Conservation (phyloP, 1,139 yeast genomes). For the Kodamaea derodonti region DNA sequence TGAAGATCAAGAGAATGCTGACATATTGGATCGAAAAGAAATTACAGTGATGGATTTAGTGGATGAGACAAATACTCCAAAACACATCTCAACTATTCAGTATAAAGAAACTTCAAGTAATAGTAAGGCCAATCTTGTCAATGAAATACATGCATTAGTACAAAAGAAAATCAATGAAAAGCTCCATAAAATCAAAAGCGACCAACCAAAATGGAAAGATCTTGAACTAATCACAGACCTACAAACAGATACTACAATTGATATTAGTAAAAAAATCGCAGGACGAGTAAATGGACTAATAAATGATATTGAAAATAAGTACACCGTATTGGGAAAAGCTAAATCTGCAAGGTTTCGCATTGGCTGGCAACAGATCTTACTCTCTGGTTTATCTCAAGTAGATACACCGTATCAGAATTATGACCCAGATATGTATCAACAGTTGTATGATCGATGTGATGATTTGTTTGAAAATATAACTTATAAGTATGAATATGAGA, state of each 20-base stretch:
- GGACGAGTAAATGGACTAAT: constrained; percentile 16
- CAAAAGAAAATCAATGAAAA: constrained; percentile 25
- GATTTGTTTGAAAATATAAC: constrained; percentile 18
- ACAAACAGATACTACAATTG: constrained; percentile 15
- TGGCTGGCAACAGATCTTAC: constrained; percentile 29
- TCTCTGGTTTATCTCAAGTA: constrained; percentile 18
- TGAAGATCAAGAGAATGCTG: constrained; percentile 1
- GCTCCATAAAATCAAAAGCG: constrained; percentile 4
- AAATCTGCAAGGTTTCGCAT: constrained; percentile 3
- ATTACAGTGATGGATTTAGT: not conserved
- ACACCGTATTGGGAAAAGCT: constrained; percentile 3
- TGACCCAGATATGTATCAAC: constrained; percentile 11
- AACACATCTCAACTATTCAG: constrained; percentile 1
- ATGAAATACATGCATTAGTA: constrained; percentile 38
- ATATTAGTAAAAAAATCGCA: constrained; percentile 21
- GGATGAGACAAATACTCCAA: constrained; percentile 7
- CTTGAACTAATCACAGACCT: constrained; percentile 17
- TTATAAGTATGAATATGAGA: constrained; percentile 23
- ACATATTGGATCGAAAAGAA: not conserved
- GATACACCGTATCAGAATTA: constrained; percentile 12
- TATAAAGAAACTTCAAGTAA: constrained; percentile 17
- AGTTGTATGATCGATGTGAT: constrained; percentile 20
- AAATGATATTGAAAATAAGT: constrained; percentile 7
- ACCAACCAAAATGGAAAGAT: constrained; percentile 2
- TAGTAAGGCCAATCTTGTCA: constrained; percentile 29